Base-by-base conservation (phyloP, 2,329 filamentous ascomycete species). In the Bipolaris zeicola region DNA sequence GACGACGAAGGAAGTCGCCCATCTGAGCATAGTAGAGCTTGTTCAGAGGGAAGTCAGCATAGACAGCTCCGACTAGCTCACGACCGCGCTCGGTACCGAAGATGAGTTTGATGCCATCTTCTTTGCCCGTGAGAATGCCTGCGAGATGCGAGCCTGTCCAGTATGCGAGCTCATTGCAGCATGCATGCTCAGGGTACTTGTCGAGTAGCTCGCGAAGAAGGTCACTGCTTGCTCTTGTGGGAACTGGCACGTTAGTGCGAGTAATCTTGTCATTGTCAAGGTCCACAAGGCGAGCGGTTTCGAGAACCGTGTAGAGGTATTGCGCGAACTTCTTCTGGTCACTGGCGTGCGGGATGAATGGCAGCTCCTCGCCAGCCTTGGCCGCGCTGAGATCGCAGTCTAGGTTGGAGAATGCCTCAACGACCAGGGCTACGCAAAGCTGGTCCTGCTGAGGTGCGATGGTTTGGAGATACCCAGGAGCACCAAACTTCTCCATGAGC, bases 331-430 rank as follows among this genome's bases (percentile, higher is more conserved):
- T 48, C n/a, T 39, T 54, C 18, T 70, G 57, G 11, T 60, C 55
- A 1, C 18, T 11, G 7, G 47, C 31, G 22, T 48, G 50, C 2
- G 58, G 41, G 20, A 68, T 49, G 14, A 6, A 36, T 2, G 57
- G 41, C 0, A 70, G 22, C 5, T 39, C 36, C 6, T 68, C 20
- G 3, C 65, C 67, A 8, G 52, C 6, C 22, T 51, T 45, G 1
- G 65, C 34, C 1, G 28, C 33, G 5, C 14, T 13, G 5, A 72
- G 52, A 41, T 56, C 41, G 33, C 55, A 66, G 7, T 65, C 63
- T 0, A 73, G 50, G 2, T 57, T 36, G 7, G 18, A 34, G 39
- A 74, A 76, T 1, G 70, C 69, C 48, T 73, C 68, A 0, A 71
- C 57, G 16, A 67, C 52, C 34, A 70, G 66, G 0, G 65, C 60